phyloP scores from a whole-genome alignment of 2,329 filamentous ascomycete genomes.

The Fusarium incarnatum region DNA sequence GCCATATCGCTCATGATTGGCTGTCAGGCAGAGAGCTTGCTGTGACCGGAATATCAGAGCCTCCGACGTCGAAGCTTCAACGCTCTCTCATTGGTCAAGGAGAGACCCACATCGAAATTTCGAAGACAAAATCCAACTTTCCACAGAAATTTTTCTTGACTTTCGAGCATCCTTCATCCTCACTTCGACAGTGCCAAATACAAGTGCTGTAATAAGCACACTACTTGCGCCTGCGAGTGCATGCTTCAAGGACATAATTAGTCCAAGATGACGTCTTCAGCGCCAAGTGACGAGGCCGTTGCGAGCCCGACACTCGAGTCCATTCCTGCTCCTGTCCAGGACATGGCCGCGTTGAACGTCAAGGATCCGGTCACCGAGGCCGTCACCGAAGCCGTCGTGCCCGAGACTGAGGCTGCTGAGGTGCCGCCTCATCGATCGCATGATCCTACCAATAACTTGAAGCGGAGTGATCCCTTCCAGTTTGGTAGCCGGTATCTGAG shows the following conservation, averaged over 20 bases:
- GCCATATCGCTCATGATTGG: conserved; percentile 36
- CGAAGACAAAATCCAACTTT: conserved; percentile 42
- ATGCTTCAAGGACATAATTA: conserved; percentile 35
- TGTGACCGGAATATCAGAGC: conserved; percentile 5
- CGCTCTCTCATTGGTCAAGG: not conserved
- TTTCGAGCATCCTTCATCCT: conserved; percentile 35
- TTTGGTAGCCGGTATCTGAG: conserved; percentile 91
- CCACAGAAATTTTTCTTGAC: conserved; percentile 39
- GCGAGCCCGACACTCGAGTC: conserved; percentile 33
- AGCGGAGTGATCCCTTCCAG: conserved; percentile 91
- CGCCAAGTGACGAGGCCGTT: conserved; percentile 41
- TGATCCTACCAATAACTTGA: conserved; percentile 78
- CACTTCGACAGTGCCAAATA: conserved; percentile 33
- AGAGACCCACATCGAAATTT: conserved; percentile 21
- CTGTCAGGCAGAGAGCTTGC: not conserved
- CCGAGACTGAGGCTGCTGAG: conserved; percentile 34
- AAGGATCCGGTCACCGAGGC: conserved; percentile 41
- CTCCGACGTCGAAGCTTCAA: not conserved
- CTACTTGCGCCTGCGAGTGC: conserved; percentile 41
- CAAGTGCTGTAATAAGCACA: conserved; percentile 35
- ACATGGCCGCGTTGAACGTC: conserved; percentile 45
- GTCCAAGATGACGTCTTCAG: conserved; percentile 42
- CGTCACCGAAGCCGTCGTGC: conserved; percentile 21
- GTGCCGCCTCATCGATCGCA: conserved; percentile 75
- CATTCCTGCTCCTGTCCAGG: conserved; percentile 37